Percentiles rank a stretch among this genome's conserved stretches.
These are phyloP conservation scores for Cutaneotrichosporon daszewskae DNA, from an alignment of 1,284 basidiomycete species.

Conservation along the genomic window DNA sequence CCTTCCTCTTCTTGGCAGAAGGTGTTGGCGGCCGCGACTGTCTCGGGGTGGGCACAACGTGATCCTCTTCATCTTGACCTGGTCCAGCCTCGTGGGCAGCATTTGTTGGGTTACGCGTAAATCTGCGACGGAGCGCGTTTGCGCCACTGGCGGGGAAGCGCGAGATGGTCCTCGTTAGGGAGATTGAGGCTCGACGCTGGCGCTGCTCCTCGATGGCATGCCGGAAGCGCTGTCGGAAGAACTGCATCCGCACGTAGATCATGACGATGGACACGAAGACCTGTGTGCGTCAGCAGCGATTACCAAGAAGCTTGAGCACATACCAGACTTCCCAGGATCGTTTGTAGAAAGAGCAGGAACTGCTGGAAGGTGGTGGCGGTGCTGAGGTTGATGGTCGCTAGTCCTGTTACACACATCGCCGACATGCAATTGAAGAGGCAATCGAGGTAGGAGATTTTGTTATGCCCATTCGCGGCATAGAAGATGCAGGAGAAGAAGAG, in stretches of 20 bases:
- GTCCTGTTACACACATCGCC: conserved; percentile 52
- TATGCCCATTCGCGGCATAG: conserved; percentile 42
- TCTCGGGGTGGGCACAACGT: neutral
- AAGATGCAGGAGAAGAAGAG: conserved; percentile 51
- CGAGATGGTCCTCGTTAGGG: conserved; percentile 30
- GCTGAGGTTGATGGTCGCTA: conserved; percentile 51
- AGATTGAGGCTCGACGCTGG: conserved; percentile 18
- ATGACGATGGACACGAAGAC: conserved; percentile 46
- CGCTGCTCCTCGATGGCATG: conserved; percentile 56
- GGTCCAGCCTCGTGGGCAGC: neutral
- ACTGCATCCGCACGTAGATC: conserved; percentile 51
- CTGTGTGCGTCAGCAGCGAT: conserved; percentile 9
- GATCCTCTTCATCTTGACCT: neutral
- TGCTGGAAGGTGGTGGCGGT: conserved; percentile 51
- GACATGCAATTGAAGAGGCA: conserved; percentile 51
- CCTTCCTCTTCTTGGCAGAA: conserved; percentile 32
- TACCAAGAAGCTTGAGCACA: neutral
- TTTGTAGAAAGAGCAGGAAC: conserved; percentile 47
- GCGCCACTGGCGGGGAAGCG: conserved; percentile 16
- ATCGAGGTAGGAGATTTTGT: conserved; percentile 50
- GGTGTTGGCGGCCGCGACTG: neutral
- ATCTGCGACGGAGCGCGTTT: conserved; percentile 19
- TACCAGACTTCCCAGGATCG: conserved; percentile 45
- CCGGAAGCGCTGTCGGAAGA: conserved; percentile 68
- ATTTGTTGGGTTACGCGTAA: conserved; percentile 13